phyloP scores from a whole-genome alignment of 108 stramenopile genomes.

The Cylindrotheca closterium region DNA sequence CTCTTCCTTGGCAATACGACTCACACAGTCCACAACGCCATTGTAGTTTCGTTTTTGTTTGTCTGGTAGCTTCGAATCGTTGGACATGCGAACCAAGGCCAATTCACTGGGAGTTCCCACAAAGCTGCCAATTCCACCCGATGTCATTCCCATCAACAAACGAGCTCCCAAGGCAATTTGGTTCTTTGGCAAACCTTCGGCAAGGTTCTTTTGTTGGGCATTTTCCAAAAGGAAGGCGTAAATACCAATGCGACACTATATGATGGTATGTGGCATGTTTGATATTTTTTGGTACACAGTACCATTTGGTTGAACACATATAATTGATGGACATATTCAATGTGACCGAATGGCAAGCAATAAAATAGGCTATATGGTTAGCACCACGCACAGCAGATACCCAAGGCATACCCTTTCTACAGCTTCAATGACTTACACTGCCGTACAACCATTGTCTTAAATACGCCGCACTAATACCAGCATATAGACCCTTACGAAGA shows the following conservation, averaged over 20 bases:
- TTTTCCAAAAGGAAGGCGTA: conserved; percentile 66
- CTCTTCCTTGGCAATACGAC: conserved; percentile 61
- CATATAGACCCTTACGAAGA: conserved; percentile 53
- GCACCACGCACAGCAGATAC: too few species aligned
- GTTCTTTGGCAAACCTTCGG: conserved; percentile 57
- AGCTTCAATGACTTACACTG: conserved; percentile 18
- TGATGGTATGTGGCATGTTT: too few species aligned
- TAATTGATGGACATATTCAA: too few species aligned
- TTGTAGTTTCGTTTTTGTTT: conserved; percentile 65
- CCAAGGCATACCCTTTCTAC: too few species aligned
- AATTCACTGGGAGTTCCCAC: conserved; percentile 72
- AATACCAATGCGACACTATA: conserved; percentile 71
- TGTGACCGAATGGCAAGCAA: too few species aligned
- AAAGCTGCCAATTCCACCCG: conserved; percentile 70
- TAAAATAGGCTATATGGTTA: too few species aligned
- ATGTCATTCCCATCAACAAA: conserved; percentile 62
- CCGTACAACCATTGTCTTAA: conserved; percentile 77
- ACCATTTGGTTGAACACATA: too few species aligned
- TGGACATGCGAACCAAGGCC: conserved; percentile 70
- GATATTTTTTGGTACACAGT: too few species aligned
- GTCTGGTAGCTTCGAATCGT: conserved; percentile 62
- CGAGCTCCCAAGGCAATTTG: conserved; percentile 55
- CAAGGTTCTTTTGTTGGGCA: conserved; percentile 50
- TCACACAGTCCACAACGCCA: conserved; percentile 57
- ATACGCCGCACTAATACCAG: conserved; percentile 70